A percentile compares a stretch with the other conserved stretches of the same genome.
Conservation (phyloP, 73 alveolate genomes). For the Paramecium primaurelia region DNA sequence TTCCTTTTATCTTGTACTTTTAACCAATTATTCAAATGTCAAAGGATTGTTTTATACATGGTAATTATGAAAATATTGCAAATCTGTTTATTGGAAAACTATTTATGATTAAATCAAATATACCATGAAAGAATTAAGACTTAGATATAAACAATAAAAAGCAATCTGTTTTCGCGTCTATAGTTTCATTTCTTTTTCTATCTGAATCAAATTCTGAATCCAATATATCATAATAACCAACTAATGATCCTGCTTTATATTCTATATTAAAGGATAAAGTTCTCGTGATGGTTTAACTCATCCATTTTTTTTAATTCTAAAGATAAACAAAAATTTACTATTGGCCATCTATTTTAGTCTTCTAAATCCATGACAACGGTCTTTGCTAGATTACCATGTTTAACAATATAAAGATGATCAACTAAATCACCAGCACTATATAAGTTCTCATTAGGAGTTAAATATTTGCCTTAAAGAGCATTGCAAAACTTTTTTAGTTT, state of each 20-base stretch:
- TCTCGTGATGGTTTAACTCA: conserved; percentile 17
- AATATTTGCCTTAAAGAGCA: neutral
- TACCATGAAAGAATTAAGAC: conserved; percentile 26
- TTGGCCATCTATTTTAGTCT: conserved; percentile 48
- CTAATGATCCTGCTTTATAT: neutral
- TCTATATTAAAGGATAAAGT: neutral
- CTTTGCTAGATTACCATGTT: neutral
- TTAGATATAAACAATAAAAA: neutral
- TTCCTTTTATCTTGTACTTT: conserved; percentile 17
- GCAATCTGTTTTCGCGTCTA: conserved; percentile 15
- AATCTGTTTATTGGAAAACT: neutral
- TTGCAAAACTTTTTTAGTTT: conserved; percentile 10
- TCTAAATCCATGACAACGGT: conserved; percentile 15
- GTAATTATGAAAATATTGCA: neutral
- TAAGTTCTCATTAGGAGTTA: conserved; percentile 7
- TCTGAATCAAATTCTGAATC: conserved; percentile 39
- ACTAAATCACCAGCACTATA: conserved; percentile 47
- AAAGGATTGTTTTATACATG: neutral
- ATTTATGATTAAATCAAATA: neutral
- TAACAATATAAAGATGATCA: neutral
- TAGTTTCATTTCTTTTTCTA: conserved; percentile 25
- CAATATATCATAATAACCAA: conserved; percentile 28
- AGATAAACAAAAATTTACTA: neutral
- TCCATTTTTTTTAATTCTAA: conserved; percentile 28
- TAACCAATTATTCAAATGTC: conserved; percentile 33